phyloP scores from a whole-genome alignment of 202 grass and related monocot genomes.

The Setaria italica region DNA sequence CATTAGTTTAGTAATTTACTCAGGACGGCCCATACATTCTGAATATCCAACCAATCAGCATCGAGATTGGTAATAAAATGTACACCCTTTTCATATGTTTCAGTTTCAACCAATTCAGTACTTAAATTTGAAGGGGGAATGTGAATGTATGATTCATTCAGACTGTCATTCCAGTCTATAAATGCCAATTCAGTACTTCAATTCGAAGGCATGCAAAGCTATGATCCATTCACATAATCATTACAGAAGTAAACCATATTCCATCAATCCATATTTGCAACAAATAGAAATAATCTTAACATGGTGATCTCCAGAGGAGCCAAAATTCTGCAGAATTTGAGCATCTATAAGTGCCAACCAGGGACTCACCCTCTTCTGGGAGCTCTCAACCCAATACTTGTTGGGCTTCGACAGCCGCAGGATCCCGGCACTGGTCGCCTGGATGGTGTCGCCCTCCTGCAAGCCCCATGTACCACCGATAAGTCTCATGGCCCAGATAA shows the following conservation, averaged over 20 bases:
- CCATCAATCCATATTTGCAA: neutral
- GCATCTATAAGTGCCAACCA: neutral
- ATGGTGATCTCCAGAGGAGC: neutral
- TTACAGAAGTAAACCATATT: neutral
- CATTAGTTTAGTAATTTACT: conserved; percentile 1
- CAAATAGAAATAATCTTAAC: neutral
- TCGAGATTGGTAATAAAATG: conserved; percentile 1
- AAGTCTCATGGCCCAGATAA: conserved; percentile 26
- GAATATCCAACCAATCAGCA: neutral
- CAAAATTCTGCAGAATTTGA: neutral
- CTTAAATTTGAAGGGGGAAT: neutral
- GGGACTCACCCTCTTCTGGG: conserved; percentile 80
- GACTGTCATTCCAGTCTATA: neutral
- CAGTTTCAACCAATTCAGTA: neutral
- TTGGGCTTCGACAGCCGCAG: conserved; percentile 83
- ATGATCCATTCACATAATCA: neutral
- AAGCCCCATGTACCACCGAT: conserved; percentile 11
- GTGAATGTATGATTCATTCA: neutral
- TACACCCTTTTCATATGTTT: neutral
- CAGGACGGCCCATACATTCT: neutral
- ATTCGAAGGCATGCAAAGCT: neutral
- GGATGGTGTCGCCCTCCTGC: conserved; percentile 81
- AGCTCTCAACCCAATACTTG: conserved; percentile 96
- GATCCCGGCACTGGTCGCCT: conserved; percentile 69
- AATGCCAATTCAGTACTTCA: neutral